Percentiles rank a stretch among this genome's conserved stretches.
Evolutionary conservation across 2,329 filamentous ascomycete genomes (phyloP).

Genomic region (Dactylellina parvicollis): DNA sequence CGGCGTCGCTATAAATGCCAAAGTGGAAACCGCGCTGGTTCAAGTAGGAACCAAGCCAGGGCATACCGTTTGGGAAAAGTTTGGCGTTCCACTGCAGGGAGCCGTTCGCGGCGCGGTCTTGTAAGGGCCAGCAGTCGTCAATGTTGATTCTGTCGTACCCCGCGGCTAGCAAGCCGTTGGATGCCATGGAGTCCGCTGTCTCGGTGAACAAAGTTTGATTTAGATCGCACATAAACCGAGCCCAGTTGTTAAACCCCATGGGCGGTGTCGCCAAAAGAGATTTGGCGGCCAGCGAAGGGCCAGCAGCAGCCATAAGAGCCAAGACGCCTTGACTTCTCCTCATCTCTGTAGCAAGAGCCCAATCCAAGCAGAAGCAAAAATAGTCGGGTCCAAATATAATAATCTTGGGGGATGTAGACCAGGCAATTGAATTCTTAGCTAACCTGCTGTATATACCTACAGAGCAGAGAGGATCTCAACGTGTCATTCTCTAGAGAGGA

Average conservation of each 20-base stretch:
- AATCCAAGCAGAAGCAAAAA: no score
- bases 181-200: slow-evolving; percentile 64
- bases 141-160: slow-evolving; percentile 61
- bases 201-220: slow-evolving; percentile 65
- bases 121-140: slow-evolving; percentile 64
- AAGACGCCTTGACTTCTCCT: slow-evolving; percentile 9
- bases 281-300: slow-evolving; percentile 23
- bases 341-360: no score
- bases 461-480: no score
- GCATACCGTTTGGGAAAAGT: slow-evolving; percentile 63
- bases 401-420: no score
- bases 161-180: slow-evolving; percentile 62
- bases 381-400: no score
- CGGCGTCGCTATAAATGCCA: slow-evolving; percentile 65
- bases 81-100: slow-evolving; percentile 63
- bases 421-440: no score
- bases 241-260: slow-evolving; percentile 68
- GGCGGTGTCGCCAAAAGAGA: slow-evolving; percentile 62
- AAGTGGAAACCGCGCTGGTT: slow-evolving; percentile 62
- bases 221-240: slow-evolving; percentile 64
- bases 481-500: no score
- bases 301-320: slow-evolving; percentile 3
- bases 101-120: slow-evolving; percentile 60
- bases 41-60: slow-evolving; percentile 62
- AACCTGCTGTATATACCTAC: no score